Conservation (phyloP, 2,329 filamentous ascomycete species). For the Lizonia empirigonia region DNA sequence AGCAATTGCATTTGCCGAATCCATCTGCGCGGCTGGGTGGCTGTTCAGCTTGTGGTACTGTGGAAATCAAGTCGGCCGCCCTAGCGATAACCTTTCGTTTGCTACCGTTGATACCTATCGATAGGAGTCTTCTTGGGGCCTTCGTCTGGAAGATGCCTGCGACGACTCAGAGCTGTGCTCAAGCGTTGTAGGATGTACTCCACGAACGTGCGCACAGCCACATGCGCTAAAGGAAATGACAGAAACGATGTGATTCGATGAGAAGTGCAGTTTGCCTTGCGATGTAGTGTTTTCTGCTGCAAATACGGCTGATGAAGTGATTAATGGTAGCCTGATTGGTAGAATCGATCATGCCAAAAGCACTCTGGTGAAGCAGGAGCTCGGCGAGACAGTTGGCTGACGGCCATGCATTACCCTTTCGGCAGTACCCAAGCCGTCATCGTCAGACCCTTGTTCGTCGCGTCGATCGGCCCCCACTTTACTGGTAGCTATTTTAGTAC, state of each 20-base stretch:
- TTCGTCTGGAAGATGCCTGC: conserved; percentile 3
- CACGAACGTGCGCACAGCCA: conserved; percentile 35
- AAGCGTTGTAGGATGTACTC: conserved; percentile 18
- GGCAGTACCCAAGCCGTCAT: background rate
- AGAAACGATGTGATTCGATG: conserved; percentile 22
- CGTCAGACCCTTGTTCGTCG: conserved; percentile 4
- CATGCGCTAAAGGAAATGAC: conserved; percentile 37
- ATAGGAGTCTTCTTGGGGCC: background rate
- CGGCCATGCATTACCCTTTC: no score
- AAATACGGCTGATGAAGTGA: conserved; percentile 30
- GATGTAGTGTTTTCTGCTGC: conserved; percentile 19
- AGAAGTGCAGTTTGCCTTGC: conserved; percentile 25
- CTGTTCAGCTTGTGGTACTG: conserved; percentile 31
- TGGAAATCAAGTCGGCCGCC: conserved; percentile 11
- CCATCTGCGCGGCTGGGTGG: conserved; percentile 26
- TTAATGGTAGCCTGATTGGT: conserved; percentile 18
- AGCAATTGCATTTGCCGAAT: conserved; percentile 25
- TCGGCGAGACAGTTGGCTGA: conserved; percentile 11
- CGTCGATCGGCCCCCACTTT: conserved; percentile 16
- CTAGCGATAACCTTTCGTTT: background rate
- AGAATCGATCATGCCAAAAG: conserved; percentile 18
- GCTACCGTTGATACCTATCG: background rate
- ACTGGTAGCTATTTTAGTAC: conserved; percentile 10
- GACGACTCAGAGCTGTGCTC: conserved; percentile 12
- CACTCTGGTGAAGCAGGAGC: conserved; percentile 23